Percentiles rank a stretch among this genome's conserved stretches.
Evolutionary conservation across 306 rosid genomes (phyloP).

Genomic region (Begonia fuchsioides): DNA sequence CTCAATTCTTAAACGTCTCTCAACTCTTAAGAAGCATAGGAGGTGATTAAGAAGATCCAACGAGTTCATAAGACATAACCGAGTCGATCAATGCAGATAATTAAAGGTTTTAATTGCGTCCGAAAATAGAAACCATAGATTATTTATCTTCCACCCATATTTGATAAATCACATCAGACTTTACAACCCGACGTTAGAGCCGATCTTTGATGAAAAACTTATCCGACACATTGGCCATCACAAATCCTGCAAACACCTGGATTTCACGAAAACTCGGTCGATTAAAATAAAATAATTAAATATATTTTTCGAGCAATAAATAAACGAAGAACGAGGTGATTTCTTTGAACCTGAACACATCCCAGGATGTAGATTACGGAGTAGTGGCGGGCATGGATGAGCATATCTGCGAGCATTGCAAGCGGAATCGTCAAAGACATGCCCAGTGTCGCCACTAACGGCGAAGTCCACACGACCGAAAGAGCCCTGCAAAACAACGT

Average conservation of each 20-base stretch:
- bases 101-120: too few relatives aligned
- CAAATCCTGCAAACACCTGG: constrained; percentile 69
- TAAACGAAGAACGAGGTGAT: too few relatives aligned
- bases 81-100: too few relatives aligned
- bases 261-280: too few relatives aligned
- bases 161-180: too few relatives aligned
- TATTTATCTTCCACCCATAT: too few relatives aligned
- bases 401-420: constrained; percentile 70
- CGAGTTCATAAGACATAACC: too few relatives aligned
- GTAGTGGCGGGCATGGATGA: constrained; percentile 51
- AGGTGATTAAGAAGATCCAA: too few relatives aligned
- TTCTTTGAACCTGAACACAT: constrained; percentile 48
- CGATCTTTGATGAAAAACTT: constrained; percentile 19
- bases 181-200: not conserved
- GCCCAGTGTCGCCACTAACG: constrained; percentile 59
- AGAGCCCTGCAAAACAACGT: constrained; percentile 37
- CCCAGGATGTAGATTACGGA: constrained; percentile 44
- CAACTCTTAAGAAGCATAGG: too few relatives aligned
- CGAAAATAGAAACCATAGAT: too few relatives aligned
- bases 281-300: not conserved
- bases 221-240: constrained; percentile 44
- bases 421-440: constrained; percentile 65
- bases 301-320: too few relatives aligned
- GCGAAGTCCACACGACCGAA: constrained; percentile 70
- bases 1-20: too few relatives aligned